Base-by-base conservation (phyloP, 1,139 yeast species). In the Hyphopichia buzzinii region DNA sequence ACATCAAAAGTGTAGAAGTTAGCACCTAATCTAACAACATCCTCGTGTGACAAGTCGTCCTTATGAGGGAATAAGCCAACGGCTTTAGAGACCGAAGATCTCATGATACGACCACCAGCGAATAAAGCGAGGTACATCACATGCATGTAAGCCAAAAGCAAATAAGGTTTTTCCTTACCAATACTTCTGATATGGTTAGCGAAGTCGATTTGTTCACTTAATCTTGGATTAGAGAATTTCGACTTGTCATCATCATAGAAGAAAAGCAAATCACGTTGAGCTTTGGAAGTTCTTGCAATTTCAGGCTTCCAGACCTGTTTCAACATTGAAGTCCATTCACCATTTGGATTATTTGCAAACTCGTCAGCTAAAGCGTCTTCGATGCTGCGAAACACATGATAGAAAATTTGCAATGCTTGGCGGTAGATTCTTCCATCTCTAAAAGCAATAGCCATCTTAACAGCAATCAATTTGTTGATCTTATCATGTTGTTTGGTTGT, bases 91-190 rank as follows among this genome's bases (percentile, higher is more conserved):
- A 86, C 60, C 15, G 80, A 74, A 1, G 89, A 80, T 41, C 84
- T 67, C 79, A 86, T 74, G 35, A 86, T 72, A 44, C 82, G 70
- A 21, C 95, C 95, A 34, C 96, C 96, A 4, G 95, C 95, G 63
- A 87, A 87, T 34, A 87, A 71, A 1, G 94, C 95, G 53, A 86
- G 66, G 59, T 87, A 87, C 80, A 86, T 74, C 31, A 85, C 94
- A 54, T 86, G 95, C 65, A 87, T 77, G 59, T 86, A 86, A n/a
- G 95, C 95, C 39, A 87, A 67, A 27, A 86, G 61, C 26, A 84
- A 61, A 50, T 84, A 78, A 7, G 95, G 95, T 51, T 82, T 81
- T 34, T 74, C 79, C 24, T 56, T 55, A 17, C 84, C 73, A 6
- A 67, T 73, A 33, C 62, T 54, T 34, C 67, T 61, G 38, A 87